These are phyloP conservation scores for Saturnispora galanensis DNA, from an alignment of 805 yeast species.

Conservation along the genomic window DNA sequence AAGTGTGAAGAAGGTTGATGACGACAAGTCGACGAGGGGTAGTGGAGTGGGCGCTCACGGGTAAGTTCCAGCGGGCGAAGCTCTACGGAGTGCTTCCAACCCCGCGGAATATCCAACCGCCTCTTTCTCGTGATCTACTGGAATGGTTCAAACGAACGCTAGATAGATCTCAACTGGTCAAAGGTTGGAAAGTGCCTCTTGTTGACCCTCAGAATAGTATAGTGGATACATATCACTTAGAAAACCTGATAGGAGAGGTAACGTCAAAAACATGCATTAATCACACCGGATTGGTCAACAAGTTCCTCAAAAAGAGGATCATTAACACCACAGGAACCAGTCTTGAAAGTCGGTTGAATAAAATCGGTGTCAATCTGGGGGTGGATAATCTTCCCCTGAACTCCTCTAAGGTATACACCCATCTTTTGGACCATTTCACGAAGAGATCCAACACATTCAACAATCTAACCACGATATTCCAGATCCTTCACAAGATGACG, in stretches of 20 bases:
- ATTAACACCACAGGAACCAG: slow-evolving; percentile 2
- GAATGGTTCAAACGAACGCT: too few species aligned
- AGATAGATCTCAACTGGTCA: too few species aligned
- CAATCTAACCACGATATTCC: slow-evolving; percentile 1
- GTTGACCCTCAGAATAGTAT: neutral
- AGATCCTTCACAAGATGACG: slow-evolving; percentile 4
- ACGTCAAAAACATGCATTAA: slow-evolving; percentile 6
- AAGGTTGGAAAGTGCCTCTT: too few species aligned
- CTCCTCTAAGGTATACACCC: neutral
- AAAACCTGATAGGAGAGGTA: slow-evolving; percentile 2
- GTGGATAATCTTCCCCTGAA: slow-evolving; percentile 2
- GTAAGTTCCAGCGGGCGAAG: too few species aligned
- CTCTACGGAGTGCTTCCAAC: too few species aligned
- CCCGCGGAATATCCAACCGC: too few species aligned
- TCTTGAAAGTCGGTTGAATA: neutral
- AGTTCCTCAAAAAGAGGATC: slow-evolving; percentile 8
- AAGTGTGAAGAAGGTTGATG: too few species aligned
- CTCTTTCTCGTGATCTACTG: too few species aligned
- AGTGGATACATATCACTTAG: slow-evolving; percentile 1
- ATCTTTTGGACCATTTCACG: slow-evolving; percentile 8
- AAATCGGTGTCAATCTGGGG: neutral
- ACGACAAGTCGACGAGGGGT: too few species aligned
- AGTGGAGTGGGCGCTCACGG: too few species aligned
- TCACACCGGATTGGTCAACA: slow-evolving; percentile 5
- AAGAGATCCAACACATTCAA: slow-evolving; percentile 1